phyloP scores from a whole-genome alignment of 331 rosid genomes.

The Phaseolus coccineus region DNA sequence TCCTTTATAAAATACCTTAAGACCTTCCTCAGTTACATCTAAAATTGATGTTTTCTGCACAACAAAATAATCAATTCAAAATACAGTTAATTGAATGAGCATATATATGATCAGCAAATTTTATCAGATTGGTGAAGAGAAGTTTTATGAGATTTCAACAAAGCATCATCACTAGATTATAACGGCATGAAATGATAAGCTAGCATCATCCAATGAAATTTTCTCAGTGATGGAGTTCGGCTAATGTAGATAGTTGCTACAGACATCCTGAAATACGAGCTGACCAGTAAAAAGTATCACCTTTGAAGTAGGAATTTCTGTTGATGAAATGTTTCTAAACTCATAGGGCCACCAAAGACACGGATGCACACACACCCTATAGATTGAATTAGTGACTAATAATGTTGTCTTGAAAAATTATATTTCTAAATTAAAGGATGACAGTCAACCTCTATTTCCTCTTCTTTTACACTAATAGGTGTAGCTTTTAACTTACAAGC shows the following conservation, averaged over 20 bases:
- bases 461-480: slow-evolving; percentile 18
- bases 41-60: slow-evolving; percentile 85
- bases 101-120: background rate
- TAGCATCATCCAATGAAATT: slow-evolving; percentile 6
- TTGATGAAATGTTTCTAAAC: background rate
- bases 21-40: slow-evolving; percentile 80
- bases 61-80: slow-evolving; percentile 33
- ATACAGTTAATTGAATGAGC: slow-evolving; percentile 1
- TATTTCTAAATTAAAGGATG: background rate
- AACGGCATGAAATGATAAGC: slow-evolving; percentile 26
- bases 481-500: slow-evolving; percentile 7
- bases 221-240: slow-evolving; percentile 14
- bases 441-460: background rate
- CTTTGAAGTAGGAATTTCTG: slow-evolving; percentile 25
- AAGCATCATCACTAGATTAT: slow-evolving; percentile 12
- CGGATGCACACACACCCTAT: background rate
- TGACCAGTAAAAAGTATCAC: slow-evolving; percentile 33
- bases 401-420: background rate
- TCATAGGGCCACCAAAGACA: background rate
- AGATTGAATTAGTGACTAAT: background rate
- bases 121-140: slow-evolving; percentile 20
- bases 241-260: slow-evolving; percentile 22
- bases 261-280: background rate
- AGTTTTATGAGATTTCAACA: slow-evolving; percentile 1
- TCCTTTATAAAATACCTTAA: slow-evolving; percentile 69